These are phyloP conservation scores for Daldinia grandis DNA, from an alignment of 495 filamentous ascomycete species.

Conservation along the genomic window DNA sequence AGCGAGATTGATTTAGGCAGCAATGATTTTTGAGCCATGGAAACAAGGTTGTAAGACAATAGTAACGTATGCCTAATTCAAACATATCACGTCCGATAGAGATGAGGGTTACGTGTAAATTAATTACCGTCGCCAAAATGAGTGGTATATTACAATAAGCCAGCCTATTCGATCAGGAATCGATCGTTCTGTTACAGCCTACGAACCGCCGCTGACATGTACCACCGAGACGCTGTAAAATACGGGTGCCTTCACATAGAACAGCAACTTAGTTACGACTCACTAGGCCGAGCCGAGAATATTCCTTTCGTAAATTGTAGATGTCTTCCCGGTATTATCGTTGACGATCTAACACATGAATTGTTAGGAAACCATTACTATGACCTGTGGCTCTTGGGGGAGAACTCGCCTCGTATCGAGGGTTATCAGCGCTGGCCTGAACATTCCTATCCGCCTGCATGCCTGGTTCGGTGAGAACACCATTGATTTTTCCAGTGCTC, in stretches of 20 bases:
- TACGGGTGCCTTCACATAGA: not conserved
- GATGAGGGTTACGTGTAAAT: not conserved
- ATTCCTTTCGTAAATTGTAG: conserved; percentile 49
- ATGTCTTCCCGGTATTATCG: conserved; percentile 50
- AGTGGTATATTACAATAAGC: not conserved
- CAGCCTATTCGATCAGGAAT: not conserved
- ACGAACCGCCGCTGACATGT: not conserved
- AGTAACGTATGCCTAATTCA: not conserved
- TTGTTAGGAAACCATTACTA: not conserved
- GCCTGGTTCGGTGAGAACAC: conserved; percentile 50
- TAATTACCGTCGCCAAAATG: not conserved
- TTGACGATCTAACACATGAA: conserved; percentile 46
- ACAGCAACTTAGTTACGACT: not conserved
- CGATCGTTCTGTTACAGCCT: not conserved
- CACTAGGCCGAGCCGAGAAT: conserved; percentile 43
- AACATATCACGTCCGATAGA: not conserved
- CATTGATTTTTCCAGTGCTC: conserved; percentile 45
- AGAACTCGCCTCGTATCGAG: conserved; percentile 49
- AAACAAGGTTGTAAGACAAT: not conserved
- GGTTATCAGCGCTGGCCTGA: conserved; percentile 47
- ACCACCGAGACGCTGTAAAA: not conserved
- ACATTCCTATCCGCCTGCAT: conserved; percentile 49
- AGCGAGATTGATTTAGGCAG: no score
- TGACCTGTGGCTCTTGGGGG: not conserved
- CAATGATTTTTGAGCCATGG: no score